Evolutionary conservation across 129 eudicot genomes (phyloP).

Genomic region (Calendula officinalis): DNA sequence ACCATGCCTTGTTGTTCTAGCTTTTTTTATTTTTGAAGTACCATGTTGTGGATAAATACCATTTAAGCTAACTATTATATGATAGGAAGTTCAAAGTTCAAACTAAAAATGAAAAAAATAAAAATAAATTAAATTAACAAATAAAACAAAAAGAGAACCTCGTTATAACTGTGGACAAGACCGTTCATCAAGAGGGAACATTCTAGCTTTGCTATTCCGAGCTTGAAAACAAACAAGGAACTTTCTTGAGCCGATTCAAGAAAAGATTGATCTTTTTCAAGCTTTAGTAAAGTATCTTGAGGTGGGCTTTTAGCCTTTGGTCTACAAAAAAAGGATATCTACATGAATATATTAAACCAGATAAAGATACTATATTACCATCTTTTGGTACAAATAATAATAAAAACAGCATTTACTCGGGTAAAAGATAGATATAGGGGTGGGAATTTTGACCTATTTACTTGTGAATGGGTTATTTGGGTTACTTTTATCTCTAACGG

Average conservation of each 20-base stretch:
- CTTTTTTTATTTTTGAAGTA: background rate
- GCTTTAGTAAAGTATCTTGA: slow-evolving; percentile 69
- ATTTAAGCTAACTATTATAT: slow-evolving; percentile 3
- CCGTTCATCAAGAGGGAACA: slow-evolving; percentile 91
- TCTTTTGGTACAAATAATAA: slow-evolving; percentile 1
- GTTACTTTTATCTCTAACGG: background rate
- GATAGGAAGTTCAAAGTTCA: background rate
- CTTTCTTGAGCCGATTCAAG: slow-evolving; percentile 59
- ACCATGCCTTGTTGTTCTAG: slow-evolving; percentile 7
- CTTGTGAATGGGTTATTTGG: background rate
- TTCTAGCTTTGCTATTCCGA: slow-evolving; percentile 70
- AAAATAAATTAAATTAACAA: background rate
- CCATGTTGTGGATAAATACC: background rate
- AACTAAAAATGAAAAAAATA: background rate
- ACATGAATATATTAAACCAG: slow-evolving; percentile 14
- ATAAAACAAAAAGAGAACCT: slow-evolving; percentile 45
- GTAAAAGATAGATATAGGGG: background rate
- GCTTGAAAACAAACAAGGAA: slow-evolving; percentile 72
- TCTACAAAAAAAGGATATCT: slow-evolving; percentile 35
- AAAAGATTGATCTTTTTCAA: slow-evolving; percentile 69
- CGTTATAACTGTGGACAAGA: slow-evolving; percentile 63
- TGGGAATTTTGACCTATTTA: background rate
- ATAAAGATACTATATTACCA: slow-evolving; percentile 1
- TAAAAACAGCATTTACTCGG: background rate
- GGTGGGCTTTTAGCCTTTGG: slow-evolving; percentile 76